Evolutionary conservation across 2,329 filamentous ascomycete species (phyloP), one percentile per base, ranked within the genome.

Genomic region (Hypoxylon sp.): DNA sequence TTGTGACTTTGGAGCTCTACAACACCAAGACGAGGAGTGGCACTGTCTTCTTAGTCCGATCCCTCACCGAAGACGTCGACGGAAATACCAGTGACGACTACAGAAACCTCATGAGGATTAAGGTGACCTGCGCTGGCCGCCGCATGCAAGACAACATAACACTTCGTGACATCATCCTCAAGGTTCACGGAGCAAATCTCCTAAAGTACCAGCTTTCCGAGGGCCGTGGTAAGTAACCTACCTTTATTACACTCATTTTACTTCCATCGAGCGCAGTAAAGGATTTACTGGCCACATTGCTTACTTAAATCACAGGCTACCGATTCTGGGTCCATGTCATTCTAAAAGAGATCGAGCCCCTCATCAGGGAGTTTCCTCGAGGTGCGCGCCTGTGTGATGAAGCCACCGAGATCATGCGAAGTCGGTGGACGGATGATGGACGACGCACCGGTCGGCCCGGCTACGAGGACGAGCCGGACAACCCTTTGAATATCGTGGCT

Each of bases 1-100:
- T 67, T 17, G 11, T 67, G 2, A 58, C 53, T 11, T 2, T 63
- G 14, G 63, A 59, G n/a, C 17, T 63, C 0, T 58, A 49, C 43
- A 19, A 63, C 13, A 57, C 60, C 2, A 6, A 25, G 19, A 30
- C 13, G 17, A 6, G 1, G 9, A 23, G 34, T 2, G 52, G 60
- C 25, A 23, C 30, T 4, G 52, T 63, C 1, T 17, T 51, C 14
- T 7, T 63, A 2, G 19, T 56, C 6, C 32, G 60, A 43, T 13
- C 36, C 21, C 25, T 55, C 1, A 58, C 10, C 9, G 41, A 50
- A 1, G 17, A 62, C 4, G 11, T n/a, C 2, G 17, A 62, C 5
- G n/a, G n/a, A 5, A 9, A 51, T 13, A 9, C 14, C 4, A 30
- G 6, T 11, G 10, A 6, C 4, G 9, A 23, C 43, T 48, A 43